phyloP scores from a whole-genome alignment of 139 green algal species.

The Eudorina sp. region DNA sequence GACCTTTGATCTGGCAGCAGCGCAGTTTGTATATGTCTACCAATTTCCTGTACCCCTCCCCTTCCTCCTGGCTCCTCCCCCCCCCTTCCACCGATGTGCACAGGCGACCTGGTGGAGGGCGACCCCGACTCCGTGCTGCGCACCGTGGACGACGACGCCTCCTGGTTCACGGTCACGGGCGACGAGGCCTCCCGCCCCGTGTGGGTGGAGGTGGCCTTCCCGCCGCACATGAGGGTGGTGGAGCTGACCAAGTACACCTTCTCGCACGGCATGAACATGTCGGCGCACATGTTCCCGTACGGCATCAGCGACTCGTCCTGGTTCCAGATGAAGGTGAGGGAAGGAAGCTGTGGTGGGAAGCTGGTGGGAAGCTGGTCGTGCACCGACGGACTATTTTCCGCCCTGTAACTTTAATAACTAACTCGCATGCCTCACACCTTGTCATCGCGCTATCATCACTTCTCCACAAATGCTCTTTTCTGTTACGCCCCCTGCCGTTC shows the following conservation, averaged over 20 bases:
- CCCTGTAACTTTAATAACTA: too few species aligned
- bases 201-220: slow-evolving; percentile 53
- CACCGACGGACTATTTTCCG: too few species aligned
- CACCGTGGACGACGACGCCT: background rate
- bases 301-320: slow-evolving; percentile 52
- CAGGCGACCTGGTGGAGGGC: slow-evolving; percentile 49
- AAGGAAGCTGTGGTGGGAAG: background rate
- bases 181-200: slow-evolving; percentile 34
- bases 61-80: background rate
- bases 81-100: background rate
- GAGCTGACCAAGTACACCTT: slow-evolving; percentile 56
- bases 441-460: too few species aligned
- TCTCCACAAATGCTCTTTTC: too few species aligned
- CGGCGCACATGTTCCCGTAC: slow-evolving; percentile 54
- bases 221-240: slow-evolving; percentile 52
- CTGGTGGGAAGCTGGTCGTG: too few species aligned
- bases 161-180: slow-evolving; percentile 46
- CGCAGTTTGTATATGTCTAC: too few species aligned
- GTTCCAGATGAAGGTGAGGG: slow-evolving; percentile 57
- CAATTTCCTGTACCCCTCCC: too few species aligned
- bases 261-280: slow-evolving; percentile 56
- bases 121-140: slow-evolving; percentile 43
- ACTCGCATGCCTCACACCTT: too few species aligned
- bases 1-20: too few species aligned
- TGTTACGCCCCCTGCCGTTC: background rate